Base-by-base conservation (phyloP, 1,284 basidiomycete species). In the Sutorius eximius region DNA sequence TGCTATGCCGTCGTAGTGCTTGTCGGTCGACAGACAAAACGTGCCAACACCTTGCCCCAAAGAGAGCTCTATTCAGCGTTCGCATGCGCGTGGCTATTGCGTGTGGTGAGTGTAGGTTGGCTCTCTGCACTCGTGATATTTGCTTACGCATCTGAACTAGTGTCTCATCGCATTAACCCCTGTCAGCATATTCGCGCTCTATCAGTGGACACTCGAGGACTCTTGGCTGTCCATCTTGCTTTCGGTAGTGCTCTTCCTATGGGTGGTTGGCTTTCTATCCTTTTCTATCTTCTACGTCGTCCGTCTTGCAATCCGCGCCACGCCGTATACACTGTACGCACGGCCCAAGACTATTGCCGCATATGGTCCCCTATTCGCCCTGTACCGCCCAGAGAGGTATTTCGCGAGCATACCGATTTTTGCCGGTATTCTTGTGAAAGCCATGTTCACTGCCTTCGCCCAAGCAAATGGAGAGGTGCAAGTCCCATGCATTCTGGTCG, bases 151-250 rank as follows among this genome's bases (percentile, higher is more conserved):
- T 11, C 6, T 48, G 18, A 27, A 45, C 20, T 64, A 92, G 86
- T 82, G 77, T 22, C 69, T 94, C 24, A 72, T 89, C 48, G 74
- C 80, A 34, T 76, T 85, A 58, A 75, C 83, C 46, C 94, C 94
- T 9, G 73, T 93, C 52, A 73, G 85, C 60, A 81, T 89, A 55
- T 92, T 96, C 64, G 76, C 82, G 8, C 83, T 96, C 67, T 93
- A 88, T 72, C 93, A 96, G 69, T 96, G 93, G 91, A 89, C 87
- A 0, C 77, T 96, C 55, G 79, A 82, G 55, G 92, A 95, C 70
- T 94, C 92, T 0, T 91, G 89, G 83, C 77, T 94, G 2, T 82
- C 93, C 0, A 74, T 80, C 49, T 69, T 90, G 12, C 73, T 92
- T 24, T 84, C 89, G 4, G 84, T 86, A 46, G 61, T 90, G 50